Percentiles rank a stretch among this genome's conserved stretches.
These are phyloP conservation scores for Pseudogymnoascus sp. DNA, from an alignment of 2,329 filamentous ascomycete genomes.

Conservation along the genomic window DNA sequence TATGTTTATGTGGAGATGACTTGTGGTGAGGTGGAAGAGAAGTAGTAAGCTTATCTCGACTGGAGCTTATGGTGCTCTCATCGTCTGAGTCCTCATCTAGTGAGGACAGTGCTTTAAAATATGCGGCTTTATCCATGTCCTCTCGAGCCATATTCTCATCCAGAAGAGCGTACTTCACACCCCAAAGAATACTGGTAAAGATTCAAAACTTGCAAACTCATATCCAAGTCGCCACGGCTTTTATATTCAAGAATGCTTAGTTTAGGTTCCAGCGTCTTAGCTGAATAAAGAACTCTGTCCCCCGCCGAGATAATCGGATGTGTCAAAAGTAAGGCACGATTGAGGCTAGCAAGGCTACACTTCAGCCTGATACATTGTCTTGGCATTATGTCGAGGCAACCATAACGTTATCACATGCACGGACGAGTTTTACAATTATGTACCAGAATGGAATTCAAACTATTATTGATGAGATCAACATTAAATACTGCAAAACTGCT, in stretches of 20 bases:
- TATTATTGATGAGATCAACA: conserved; percentile 4
- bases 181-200: background rate
- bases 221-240: background rate
- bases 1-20: conserved; percentile 30
- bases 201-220: conserved; percentile 1
- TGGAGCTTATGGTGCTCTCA: conserved; percentile 16
- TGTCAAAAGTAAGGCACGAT: background rate
- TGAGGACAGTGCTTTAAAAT: conserved; percentile 21
- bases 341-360: background rate
- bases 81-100: conserved; percentile 22
- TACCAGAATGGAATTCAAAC: background rate
- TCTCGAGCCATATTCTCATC: background rate
- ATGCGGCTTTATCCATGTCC: conserved; percentile 11
- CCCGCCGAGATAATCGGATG: background rate
- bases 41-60: background rate
- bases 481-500: background rate
- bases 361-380: background rate
- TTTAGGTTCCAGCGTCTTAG: conserved; percentile 4
- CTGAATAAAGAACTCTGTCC: background rate
- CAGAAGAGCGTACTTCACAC: background rate
- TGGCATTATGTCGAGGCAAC: background rate
- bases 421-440: background rate
- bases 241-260: conserved; percentile 4
- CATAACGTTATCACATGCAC: background rate
- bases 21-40: conserved; percentile 29